Percentiles rank a stretch among this genome's conserved stretches.
Conservation (phyloP, 371 early-diverging fungal species). For the Syncephalastrum monosporum region DNA sequence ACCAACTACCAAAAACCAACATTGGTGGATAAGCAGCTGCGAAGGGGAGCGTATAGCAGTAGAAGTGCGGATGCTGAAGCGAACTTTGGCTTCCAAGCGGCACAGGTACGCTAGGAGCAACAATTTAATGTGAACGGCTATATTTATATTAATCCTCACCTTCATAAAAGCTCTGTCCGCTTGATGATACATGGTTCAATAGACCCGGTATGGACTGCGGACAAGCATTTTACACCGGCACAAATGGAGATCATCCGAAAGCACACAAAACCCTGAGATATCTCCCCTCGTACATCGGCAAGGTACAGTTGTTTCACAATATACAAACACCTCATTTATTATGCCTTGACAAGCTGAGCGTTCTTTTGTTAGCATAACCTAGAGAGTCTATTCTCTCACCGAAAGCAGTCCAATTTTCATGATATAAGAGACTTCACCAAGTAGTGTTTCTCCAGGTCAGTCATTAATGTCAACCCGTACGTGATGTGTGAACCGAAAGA, state of each 20-base stretch:
- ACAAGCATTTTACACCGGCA: not conserved
- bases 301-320: not conserved
- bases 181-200: constrained; percentile 5
- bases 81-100: not conserved
- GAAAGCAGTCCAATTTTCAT: not conserved
- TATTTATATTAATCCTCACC: too few relatives aligned
- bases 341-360: not conserved
- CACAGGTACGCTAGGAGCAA: not conserved
- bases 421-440: constrained; percentile 5
- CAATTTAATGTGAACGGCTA: not conserved
- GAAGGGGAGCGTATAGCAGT: not conserved
- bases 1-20: not conserved
- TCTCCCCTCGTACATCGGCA: not conserved
- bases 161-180: not conserved
- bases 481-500: not conserved
- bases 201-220: constrained; percentile 2
- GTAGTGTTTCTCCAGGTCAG: constrained; percentile 6
- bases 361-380: constrained; percentile 4
- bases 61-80: not conserved
- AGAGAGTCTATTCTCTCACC: not conserved
- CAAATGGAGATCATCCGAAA: constrained; percentile 4
- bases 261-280: too few relatives aligned
- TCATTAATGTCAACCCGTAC: not conserved
- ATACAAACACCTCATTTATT: too few relatives aligned
- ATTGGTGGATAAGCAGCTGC: not conserved